Evolutionary conservation across 495 filamentous ascomycete species (phyloP).

Genomic region (Penicillium atrosanguineum): DNA sequence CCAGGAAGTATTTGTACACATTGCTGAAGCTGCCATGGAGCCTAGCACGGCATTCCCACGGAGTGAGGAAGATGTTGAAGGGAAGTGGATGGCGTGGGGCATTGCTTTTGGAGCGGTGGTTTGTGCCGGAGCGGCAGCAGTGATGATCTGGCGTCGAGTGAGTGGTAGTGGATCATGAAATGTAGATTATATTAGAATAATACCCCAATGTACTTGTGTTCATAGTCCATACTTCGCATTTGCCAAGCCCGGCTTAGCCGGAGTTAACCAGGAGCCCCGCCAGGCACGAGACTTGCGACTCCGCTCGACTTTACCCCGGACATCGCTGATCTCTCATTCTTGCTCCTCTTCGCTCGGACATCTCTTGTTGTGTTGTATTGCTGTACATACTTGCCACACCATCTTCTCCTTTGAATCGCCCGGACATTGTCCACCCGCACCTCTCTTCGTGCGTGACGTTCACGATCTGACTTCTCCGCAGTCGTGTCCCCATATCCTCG

Average conservation of each 20-base stretch:
- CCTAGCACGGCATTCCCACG: constrained; percentile 86
- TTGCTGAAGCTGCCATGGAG: constrained; percentile 87
- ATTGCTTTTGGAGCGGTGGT: constrained; percentile 79
- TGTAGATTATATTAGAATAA: constrained; percentile 12
- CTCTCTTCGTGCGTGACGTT: neutral
- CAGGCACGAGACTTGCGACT: constrained; percentile 30
- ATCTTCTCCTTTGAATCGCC: neutral
- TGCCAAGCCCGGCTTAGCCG: constrained; percentile 15
- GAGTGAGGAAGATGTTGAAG: constrained; percentile 73
- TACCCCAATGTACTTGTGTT: constrained; percentile 14
- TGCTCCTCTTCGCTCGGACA: neutral
- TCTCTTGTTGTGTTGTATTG: neutral
- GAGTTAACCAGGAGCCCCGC: constrained; percentile 23
- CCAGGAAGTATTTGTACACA: constrained; percentile 82
- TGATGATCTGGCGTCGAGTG: constrained; percentile 68
- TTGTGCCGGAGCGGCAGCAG: constrained; percentile 76
- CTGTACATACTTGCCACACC: neutral
- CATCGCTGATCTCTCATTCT: constrained; percentile 21
- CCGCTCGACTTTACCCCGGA: constrained; percentile 30
- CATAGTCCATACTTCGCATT: neutral
- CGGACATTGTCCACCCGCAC: neutral
- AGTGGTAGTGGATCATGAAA: constrained; percentile 35
- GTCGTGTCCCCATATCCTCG: neutral
- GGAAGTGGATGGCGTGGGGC: constrained; percentile 79
- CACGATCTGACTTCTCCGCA: neutral